phyloP scores from a whole-genome alignment of 805 yeast species.

The Debaryomyces prosopidis region DNA sequence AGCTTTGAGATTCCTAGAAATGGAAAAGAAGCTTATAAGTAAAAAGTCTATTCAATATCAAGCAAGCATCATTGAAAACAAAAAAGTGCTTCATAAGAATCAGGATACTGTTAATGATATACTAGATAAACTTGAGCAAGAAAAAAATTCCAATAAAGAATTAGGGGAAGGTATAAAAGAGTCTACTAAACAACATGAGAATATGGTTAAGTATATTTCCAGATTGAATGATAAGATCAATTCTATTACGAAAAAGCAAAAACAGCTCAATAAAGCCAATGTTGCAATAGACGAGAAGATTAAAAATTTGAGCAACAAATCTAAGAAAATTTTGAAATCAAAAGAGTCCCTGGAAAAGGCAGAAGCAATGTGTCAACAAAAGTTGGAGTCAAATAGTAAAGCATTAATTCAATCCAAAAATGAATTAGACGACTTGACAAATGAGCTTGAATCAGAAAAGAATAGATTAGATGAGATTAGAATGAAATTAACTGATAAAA shows the following conservation, averaged over 20 bases:
- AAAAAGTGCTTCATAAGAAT: constrained; percentile 36
- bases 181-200: constrained; percentile 35
- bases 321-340: constrained; percentile 57
- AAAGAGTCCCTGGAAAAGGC: constrained; percentile 49
- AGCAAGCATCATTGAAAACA: constrained; percentile 42
- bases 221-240: constrained; percentile 19
- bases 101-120: constrained; percentile 40
- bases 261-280: constrained; percentile 44
- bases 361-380: constrained; percentile 44
- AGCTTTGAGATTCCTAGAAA: constrained; percentile 63
- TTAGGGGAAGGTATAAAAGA: constrained; percentile 24
- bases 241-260: constrained; percentile 26
- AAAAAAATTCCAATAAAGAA: constrained; percentile 24
- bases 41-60: constrained; percentile 61
- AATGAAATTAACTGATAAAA: constrained; percentile 67
- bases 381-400: constrained; percentile 44
- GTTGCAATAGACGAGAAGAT: constrained; percentile 76
- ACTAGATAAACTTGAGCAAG: constrained; percentile 36
- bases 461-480: constrained; percentile 62
- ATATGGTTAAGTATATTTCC: constrained; percentile 12
- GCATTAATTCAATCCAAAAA: constrained; percentile 44
- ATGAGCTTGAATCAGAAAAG: constrained; percentile 53
- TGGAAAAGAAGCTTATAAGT: constrained; percentile 60
- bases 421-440: constrained; percentile 48
- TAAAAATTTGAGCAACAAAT: constrained; percentile 62